phyloP scores from a whole-genome alignment of 208 protist species.

The Novymonas esmeraldas region DNA sequence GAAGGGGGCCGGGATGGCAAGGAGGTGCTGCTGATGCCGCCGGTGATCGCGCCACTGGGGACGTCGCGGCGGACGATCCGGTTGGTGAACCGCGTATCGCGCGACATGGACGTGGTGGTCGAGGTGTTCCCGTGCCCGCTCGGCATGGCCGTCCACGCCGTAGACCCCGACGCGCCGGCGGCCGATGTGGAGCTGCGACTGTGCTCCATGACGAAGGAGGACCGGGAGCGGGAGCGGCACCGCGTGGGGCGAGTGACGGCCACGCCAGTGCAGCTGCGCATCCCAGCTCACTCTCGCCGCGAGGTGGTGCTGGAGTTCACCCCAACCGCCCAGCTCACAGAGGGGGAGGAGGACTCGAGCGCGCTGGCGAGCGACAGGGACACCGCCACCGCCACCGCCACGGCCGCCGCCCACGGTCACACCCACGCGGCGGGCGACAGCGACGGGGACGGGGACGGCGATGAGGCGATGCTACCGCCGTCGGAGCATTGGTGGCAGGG shows the following conservation, averaged over 20 bases:
- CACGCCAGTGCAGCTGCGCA: conserved; percentile 56
- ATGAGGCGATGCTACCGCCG: conserved; percentile 50
- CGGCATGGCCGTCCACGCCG: conserved; percentile 70
- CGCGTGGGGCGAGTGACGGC: conserved; percentile 56
- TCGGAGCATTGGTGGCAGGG: conserved; percentile 61
- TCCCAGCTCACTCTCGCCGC: conserved; percentile 62
- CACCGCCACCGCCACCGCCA: conserved; percentile 15
- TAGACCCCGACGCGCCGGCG: conserved; percentile 68
- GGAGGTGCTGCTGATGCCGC: conserved; percentile 85
- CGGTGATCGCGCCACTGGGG: conserved; percentile 79
- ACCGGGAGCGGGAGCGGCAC: conserved; percentile 33
- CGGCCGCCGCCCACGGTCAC: conserved; percentile 6
- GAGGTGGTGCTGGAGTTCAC: conserved; percentile 84
- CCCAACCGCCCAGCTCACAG: conserved; percentile 47
- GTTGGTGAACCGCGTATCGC: conserved; percentile 86
- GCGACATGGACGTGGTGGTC: conserved; percentile 81
- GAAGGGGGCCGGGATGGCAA: conserved; percentile 42
- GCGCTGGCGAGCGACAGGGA: not conserved
- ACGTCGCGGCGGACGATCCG: conserved; percentile 67
- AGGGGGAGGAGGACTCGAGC: conserved; percentile 8
- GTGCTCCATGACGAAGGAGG: conserved; percentile 41
- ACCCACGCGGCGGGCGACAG: conserved; percentile 10
- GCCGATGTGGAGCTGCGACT: conserved; percentile 66
- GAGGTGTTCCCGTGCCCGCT: conserved; percentile 62
- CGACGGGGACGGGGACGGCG: conserved; percentile 37